Evolutionary conservation across 2,329 filamentous ascomycete genomes (phyloP).

Genomic region (Venturia oleaginea): DNA sequence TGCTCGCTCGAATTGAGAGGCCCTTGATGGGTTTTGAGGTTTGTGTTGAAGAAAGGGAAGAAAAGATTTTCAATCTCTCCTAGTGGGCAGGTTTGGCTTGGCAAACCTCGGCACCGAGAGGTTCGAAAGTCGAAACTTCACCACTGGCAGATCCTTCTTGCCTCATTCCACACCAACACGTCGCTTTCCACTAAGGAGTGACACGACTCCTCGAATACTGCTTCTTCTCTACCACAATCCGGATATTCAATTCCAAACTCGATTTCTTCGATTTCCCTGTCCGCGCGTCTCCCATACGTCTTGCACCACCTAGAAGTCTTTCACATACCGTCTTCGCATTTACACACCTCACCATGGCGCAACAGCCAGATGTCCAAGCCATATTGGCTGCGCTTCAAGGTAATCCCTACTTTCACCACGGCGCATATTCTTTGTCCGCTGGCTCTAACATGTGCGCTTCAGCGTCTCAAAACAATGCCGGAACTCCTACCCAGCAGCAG

Average conservation of each 20-base stretch:
- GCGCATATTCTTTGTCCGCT: background rate
- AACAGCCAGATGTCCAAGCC: constrained; percentile 12
- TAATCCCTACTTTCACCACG: background rate
- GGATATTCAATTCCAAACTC: background rate
- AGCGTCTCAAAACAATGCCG: constrained; percentile 1
- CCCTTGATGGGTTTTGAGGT: too few relatives aligned
- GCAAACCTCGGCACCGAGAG: background rate
- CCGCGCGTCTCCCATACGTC: too few relatives aligned
- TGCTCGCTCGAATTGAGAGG: too few relatives aligned
- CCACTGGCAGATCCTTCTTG: background rate
- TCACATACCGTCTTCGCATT: background rate
- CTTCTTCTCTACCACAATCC: background rate
- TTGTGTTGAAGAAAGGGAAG: too few relatives aligned
- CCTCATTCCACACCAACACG: background rate
- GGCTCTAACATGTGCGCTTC: background rate
- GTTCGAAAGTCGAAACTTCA: background rate
- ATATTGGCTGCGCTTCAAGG: constrained; percentile 15
- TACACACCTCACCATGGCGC: constrained; percentile 1
- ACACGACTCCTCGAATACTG: background rate
- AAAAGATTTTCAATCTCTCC: too few relatives aligned
- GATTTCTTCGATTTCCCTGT: background rate
- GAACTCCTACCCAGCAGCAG: constrained; percentile 8
- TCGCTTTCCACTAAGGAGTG: background rate
- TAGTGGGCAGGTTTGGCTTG: too few relatives aligned
- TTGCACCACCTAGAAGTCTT: background rate